Evolutionary conservation across 371 early-diverging fungal species (phyloP), one percentile per base, ranked within the genome.

Genomic region (Mortierella sp.): DNA sequence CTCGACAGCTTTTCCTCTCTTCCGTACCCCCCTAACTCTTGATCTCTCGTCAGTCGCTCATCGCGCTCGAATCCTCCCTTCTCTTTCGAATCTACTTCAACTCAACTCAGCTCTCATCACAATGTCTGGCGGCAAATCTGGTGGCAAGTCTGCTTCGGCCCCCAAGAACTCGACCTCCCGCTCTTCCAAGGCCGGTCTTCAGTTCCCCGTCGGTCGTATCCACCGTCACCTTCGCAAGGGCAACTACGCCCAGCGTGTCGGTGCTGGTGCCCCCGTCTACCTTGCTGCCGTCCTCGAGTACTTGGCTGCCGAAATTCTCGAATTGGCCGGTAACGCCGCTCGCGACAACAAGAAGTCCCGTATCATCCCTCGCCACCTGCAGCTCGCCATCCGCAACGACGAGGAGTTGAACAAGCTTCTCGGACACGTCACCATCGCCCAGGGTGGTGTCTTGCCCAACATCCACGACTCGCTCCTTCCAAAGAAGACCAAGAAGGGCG

Each of bases 201-300:
- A 95, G 82, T 96, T 96, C 91, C 98, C 98, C 69, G 96, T 95
- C 72, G 96, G 95, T 82, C 95, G 98, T 93, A 91, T 97, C 80
- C 96, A 96, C 84, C 93, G 96, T 89, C 90, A 93, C 60, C 87
- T 97, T 65, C 92, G 96, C 81, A 93, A 93, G 85, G 96, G 96
- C 70, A 95, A 95, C 92, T 96, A 96, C 81, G 95, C 96, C 67
- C 94, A 93, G 82, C 93, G 96, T 87, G 90, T 96, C 61, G 95
- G 94, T 84, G 94, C 95, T 73, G 93, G 94, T 85, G 95, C 96
- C 57, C 60, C 95, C 96, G 96, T 96, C 80, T 97, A 95, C 86
- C 85, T 96, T 49, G 96, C 96, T 66, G 95, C 96, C 68, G 96
- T 96, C 54, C 91, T 97, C 68, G 96, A 96, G 86, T 97, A 97